Conservation (phyloP, 2,329 filamentous ascomycete genomes). For the Monosporascus sp. region DNA sequence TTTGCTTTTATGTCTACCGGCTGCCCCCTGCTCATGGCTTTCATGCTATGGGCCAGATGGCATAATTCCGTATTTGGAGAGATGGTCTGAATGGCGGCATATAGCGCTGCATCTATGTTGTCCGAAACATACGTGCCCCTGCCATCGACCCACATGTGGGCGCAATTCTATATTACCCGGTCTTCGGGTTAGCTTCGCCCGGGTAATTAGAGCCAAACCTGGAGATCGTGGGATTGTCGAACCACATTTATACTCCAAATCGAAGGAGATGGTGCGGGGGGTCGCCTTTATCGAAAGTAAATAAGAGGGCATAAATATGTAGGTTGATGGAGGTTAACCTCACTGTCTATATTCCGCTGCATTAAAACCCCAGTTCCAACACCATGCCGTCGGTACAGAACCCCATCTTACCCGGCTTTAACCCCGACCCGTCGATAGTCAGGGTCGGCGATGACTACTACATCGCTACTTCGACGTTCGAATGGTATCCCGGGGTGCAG, state of each 20-base stretch:
- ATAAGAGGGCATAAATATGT: too few relatives aligned
- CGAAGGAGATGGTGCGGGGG: not conserved
- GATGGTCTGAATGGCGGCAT: too few relatives aligned
- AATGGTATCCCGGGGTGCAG: constrained; percentile 51
- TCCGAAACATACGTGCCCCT: too few relatives aligned
- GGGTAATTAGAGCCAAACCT: not conserved
- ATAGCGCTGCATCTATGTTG: too few relatives aligned
- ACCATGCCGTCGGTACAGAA: constrained; percentile 45
- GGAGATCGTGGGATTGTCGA: not conserved
- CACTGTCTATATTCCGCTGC: too few relatives aligned
- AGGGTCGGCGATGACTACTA: constrained; percentile 49
- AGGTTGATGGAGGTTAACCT: too few relatives aligned
- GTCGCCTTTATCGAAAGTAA: too few relatives aligned
- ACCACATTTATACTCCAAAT: too few relatives aligned
- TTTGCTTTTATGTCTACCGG: too few relatives aligned
- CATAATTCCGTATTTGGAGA: too few relatives aligned
- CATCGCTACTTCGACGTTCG: constrained; percentile 51
- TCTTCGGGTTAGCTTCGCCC: not conserved
- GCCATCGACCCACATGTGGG: constrained; percentile 5
- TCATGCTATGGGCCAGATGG: too few relatives aligned
- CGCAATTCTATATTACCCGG: not conserved
- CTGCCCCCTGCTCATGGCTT: too few relatives aligned
- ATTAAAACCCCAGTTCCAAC: not conserved
- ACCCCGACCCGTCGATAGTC: constrained; percentile 49
- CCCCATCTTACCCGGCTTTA: constrained; percentile 52